phyloP scores from a whole-genome alignment of 768 basidiomycete species.

The Panellus pusillus region DNA sequence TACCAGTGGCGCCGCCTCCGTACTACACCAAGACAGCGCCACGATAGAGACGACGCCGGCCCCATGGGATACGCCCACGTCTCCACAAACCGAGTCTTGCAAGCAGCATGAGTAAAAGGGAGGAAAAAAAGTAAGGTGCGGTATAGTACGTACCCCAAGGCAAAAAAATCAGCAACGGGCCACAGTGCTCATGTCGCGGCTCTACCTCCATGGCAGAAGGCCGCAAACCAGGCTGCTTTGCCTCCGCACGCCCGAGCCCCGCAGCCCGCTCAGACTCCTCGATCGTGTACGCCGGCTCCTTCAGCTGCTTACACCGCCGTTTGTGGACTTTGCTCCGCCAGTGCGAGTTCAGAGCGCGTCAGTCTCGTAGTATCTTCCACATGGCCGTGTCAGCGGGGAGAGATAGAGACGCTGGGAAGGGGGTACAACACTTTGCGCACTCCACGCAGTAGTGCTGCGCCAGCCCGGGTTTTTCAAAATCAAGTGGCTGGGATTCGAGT shows the following conservation, averaged over 20 bases:
- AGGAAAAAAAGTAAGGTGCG: no score
- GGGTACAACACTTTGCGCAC: constrained; percentile 79
- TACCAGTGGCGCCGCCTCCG: no score
- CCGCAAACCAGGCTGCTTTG: not conserved
- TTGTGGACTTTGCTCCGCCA: constrained; percentile 94
- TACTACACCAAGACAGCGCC: no score
- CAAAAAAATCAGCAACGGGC: no score
- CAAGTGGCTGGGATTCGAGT: constrained; percentile 82
- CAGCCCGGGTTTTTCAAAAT: constrained; percentile 85
- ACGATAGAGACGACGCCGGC: no score
- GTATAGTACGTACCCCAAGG: no score
- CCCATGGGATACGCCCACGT: no score
- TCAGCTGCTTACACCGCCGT: constrained; percentile 75
- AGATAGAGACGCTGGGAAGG: not conserved
- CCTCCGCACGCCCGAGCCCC: constrained; percentile 72
- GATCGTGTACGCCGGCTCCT: constrained; percentile 87
- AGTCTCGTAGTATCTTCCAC: constrained; percentile 75
- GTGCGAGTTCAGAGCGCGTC: constrained; percentile 79
- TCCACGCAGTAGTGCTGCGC: constrained; percentile 97
- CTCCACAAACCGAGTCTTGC: no score
- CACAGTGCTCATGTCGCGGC: not conserved
- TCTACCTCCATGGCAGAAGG: constrained; percentile 1
- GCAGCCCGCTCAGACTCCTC: constrained; percentile 91
- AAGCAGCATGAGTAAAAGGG: no score
- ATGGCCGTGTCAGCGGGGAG: not conserved